Evolutionary conservation across 202 grass and related monocot species (phyloP), one percentile per base, ranked within the genome.

Genomic region (Schoenoplectus tabernaemontani): DNA sequence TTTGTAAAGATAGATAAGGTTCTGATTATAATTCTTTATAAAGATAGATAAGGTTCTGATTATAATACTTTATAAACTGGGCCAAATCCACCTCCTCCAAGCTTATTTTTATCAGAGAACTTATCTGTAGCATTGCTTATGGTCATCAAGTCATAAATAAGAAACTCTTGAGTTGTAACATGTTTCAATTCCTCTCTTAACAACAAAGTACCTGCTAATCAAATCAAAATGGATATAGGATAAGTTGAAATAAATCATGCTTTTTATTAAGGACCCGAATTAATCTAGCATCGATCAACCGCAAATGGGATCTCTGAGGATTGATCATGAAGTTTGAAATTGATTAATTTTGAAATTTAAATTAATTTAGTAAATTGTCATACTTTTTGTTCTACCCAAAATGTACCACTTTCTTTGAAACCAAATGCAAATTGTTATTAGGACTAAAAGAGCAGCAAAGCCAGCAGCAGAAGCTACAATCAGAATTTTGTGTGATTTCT

Each of bases 21-120:
- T 66, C 26, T 28, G 0, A 24, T 16, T 19, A 23, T 8, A 46
- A 24, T 79, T 63, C 76, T 47, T 79, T 37, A 37, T 2, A 39
- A 20, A 59, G 2, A 57, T 38, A 15, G 10, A 59, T 19, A 10
- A 30, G 1, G 32, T 79, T 62, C 20, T 20, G 0, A 33, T 22
- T 26, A 17, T 13, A 33, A 33, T 81, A 81, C 78, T 34, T 81
- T 81, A 53, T 67, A 66, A 10, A 67, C 78, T 11, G 28, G 1
- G 46, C 78, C 78, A 67, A 54, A 47, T 13, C 78, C 59, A 8
- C 78, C 78, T 2, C 20, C 6, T 16, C 78, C 78, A 56, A 81
- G 78, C 38, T 54, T 67, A 81, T 81, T 81, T 28, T 30, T 77
- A n/a, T 48, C 46, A 17, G 46, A 77, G 16, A 77, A 77, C 1